Evolutionary conservation across 2,329 filamentous ascomycete genomes (phyloP).

Genomic region (Tolypocladium capitatum): DNA sequence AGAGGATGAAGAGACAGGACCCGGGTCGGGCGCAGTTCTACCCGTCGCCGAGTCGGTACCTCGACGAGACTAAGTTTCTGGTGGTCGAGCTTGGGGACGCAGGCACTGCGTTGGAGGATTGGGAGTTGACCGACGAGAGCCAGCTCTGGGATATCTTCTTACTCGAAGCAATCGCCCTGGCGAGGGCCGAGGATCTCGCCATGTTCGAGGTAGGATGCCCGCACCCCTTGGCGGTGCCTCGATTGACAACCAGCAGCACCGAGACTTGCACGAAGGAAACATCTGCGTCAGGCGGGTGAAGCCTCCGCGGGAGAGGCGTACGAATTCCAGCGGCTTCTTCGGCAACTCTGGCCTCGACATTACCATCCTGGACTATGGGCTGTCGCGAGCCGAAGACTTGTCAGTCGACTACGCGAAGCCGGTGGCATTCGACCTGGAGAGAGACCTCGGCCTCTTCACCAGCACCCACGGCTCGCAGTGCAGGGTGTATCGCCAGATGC

Average conservation of each 20-base stretch:
- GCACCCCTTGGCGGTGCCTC: background rate
- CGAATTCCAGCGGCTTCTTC: slow-evolving; percentile 26
- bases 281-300: slow-evolving; percentile 39
- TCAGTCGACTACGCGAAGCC: slow-evolving; percentile 20
- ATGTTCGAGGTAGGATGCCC: slow-evolving; percentile 41
- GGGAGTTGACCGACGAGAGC: slow-evolving; percentile 30
- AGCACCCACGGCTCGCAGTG: slow-evolving; percentile 48
- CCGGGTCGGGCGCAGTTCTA: slow-evolving; percentile 47
- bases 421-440: slow-evolving; percentile 46
- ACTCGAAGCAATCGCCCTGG: slow-evolving; percentile 44
- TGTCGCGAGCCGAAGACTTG: slow-evolving; percentile 42
- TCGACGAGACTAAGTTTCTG: slow-evolving; percentile 44
- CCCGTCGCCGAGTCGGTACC: slow-evolving; percentile 45
- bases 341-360: slow-evolving; percentile 49
- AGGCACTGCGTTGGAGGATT: slow-evolving; percentile 45
- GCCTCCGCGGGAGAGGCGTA: slow-evolving; percentile 17
- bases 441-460: slow-evolving; percentile 45
- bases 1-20: slow-evolving; percentile 39
- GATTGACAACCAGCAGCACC: slow-evolving; percentile 31
- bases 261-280: slow-evolving; percentile 54
- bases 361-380: slow-evolving; percentile 52
- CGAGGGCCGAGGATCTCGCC: slow-evolving; percentile 42
- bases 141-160: slow-evolving; percentile 54
- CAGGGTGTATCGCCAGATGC: slow-evolving; percentile 48
- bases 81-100: slow-evolving; percentile 53